Evolutionary conservation across 257 asterid genomes (phyloP), one percentile per base, ranked within the genome.

Genomic region (Vinca minor): DNA sequence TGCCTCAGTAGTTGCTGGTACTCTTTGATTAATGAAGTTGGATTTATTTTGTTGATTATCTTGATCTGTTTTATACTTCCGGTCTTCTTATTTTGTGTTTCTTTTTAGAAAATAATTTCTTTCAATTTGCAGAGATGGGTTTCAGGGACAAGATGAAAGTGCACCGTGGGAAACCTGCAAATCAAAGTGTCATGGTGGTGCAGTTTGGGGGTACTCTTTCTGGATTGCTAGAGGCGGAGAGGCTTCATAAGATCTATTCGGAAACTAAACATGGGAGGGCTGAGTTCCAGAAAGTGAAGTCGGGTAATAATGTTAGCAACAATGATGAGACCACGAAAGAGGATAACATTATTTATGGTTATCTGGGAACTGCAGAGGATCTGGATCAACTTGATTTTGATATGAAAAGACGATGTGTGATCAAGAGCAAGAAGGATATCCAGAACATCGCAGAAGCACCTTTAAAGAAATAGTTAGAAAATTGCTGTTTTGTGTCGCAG

Each of bases 361-460:
- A 87, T 70, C 69, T 81, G 62, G 95, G 89, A 59, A 71, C 75
- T 57, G 84, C 79, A 0, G 87, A 80, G 77, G 95, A 87, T 78
- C 77, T 87, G 8, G 87, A 84, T 60, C 77, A 80, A 67, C 86
- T 87, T n/a, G 87, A 87, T 72, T 76, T 74, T 47, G 82, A 76
- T 66, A 79, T 76, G 47, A 83, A 79, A 75, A 86, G 69, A 79
- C 79, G 88, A 38, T 77, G 84, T 34, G 54, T 75, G 54, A 54
- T 81, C 70, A 86, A 67, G 83, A 86, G 94, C 81, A 83, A 74
- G 71, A 86, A 58, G 71, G 86, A 76, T 79, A 79, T 83, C 15
- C 76, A 72, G 64, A 74, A 76, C 68, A 74, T 81, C 71, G 85
- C 73, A 55, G 69, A 64, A 53, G 81, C 80, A 20, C 73, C 76